Conservation (phyloP, 2,329 filamentous ascomycete genomes). For the Dothistroma septosporum region DNA sequence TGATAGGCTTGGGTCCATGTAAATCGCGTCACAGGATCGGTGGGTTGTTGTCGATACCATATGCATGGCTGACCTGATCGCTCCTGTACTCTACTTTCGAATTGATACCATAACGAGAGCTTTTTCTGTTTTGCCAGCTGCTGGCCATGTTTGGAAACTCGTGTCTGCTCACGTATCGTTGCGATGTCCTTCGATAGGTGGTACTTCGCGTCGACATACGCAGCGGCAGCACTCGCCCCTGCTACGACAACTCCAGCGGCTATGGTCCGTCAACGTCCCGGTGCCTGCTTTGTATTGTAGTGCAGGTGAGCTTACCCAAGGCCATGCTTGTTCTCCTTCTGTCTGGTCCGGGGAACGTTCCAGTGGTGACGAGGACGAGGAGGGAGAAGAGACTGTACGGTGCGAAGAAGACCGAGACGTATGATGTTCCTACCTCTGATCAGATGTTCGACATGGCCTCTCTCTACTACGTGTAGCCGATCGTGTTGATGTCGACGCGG, state of each 20-base stretch:
- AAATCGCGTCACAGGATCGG: conserved; percentile 37
- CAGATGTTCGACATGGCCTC: not conserved
- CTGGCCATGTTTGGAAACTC: not conserved
- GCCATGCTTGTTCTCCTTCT: not conserved
- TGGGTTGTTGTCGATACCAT: conserved; percentile 60
- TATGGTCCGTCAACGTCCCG: not conserved
- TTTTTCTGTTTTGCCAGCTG: conserved; percentile 47
- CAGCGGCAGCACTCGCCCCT: conserved; percentile 60
- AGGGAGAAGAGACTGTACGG: not conserved
- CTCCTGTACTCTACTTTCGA: conserved; percentile 47
- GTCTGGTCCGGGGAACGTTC: not conserved
- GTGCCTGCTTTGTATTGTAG: not conserved
- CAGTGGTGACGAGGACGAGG: not conserved
- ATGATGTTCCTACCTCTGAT: not conserved
- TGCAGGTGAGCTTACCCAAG: not conserved
- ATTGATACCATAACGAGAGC: conserved; percentile 61
- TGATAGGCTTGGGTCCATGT: conserved; percentile 56
- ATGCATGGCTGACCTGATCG: conserved; percentile 50
- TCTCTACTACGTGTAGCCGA: too few species aligned
- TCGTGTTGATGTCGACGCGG: not conserved
- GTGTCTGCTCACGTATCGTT: conserved; percentile 12
- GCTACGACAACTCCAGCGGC: conserved; percentile 33
- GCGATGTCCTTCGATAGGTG: conserved; percentile 66
- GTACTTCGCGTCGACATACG: conserved; percentile 72
- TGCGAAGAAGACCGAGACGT: not conserved